Percentiles rank a stretch among this genome's conserved stretches.
Evolutionary conservation across 2,329 filamentous ascomycete species (phyloP).

Genomic region (Microdochium bolleyi): DNA sequence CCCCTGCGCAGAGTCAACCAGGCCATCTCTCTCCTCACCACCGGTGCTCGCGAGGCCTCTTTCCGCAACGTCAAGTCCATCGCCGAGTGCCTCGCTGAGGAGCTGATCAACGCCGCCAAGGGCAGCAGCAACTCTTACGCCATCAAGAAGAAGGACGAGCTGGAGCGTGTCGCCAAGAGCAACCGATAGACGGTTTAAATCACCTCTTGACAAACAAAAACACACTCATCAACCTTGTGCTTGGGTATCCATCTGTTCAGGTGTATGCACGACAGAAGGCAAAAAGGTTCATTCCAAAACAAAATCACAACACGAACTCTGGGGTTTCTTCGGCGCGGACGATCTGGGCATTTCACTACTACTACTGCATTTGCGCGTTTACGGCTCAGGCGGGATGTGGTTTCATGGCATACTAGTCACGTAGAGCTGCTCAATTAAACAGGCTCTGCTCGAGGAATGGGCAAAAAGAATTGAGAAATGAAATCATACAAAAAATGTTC

Average conservation of each 20-base stretch:
- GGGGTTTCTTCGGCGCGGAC: slow-evolving; percentile 30
- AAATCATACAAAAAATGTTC: slow-evolving; percentile 15
- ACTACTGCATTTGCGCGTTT: slow-evolving; percentile 35
- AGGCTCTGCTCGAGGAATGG: slow-evolving; percentile 25
- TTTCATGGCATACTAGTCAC: slow-evolving; percentile 34
- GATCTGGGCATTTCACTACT: slow-evolving; percentile 26
- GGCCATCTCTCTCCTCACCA: slow-evolving; percentile 97
- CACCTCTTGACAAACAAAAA: background rate
- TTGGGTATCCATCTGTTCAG: background rate
- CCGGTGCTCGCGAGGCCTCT: slow-evolving; percentile 94
- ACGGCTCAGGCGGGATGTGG: slow-evolving; percentile 30
- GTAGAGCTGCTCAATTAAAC: slow-evolving; percentile 28
- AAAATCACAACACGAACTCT: slow-evolving; percentile 4
- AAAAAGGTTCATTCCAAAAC: background rate
- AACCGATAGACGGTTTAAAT: slow-evolving; percentile 76
- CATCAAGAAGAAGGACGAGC: slow-evolving; percentile 99
- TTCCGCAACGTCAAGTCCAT: slow-evolving; percentile 99
- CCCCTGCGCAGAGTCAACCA: slow-evolving; percentile 99
- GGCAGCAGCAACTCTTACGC: slow-evolving; percentile 99
- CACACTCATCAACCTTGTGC: background rate
- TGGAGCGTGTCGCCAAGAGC: slow-evolving; percentile 99
- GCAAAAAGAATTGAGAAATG: slow-evolving; percentile 27
- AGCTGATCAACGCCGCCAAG: slow-evolving; percentile 99
- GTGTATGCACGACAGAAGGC: background rate
- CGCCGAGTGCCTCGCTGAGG: slow-evolving; percentile 98